These are phyloP conservation scores for Entamoeba dispar DNA, from an alignment of 208 protist genomes.

Conservation along the genomic window DNA sequence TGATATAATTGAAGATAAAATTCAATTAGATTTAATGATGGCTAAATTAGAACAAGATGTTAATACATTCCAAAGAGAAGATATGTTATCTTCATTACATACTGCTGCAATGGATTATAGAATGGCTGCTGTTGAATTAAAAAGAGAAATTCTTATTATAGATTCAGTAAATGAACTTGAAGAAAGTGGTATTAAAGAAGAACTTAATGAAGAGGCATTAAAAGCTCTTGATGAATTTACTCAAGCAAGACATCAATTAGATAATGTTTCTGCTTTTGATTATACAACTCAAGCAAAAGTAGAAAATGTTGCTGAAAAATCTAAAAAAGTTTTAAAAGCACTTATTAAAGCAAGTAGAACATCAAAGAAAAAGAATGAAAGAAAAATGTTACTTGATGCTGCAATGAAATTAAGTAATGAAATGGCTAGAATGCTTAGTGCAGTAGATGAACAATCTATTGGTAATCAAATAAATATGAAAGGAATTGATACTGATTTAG, in stretches of 20 bases:
- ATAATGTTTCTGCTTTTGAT: background rate
- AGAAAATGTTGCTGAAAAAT: background rate
- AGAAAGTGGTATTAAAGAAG: background rate
- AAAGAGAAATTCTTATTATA: background rate
- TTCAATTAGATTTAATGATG: background rate
- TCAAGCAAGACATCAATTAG: background rate
- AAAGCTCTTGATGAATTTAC: background rate
- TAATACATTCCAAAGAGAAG: background rate
- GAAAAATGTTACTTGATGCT: background rate
- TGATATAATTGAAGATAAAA: background rate
- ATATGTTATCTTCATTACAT: background rate
- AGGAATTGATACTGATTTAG: background rate
- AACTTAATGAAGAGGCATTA: background rate
- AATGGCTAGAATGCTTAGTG: background rate
- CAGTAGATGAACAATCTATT: background rate
- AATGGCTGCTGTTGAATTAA: background rate
- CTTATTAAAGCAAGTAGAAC: background rate
- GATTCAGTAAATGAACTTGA: background rate
- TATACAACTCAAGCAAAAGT: background rate
- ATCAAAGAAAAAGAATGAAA: background rate
- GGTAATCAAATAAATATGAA: background rate
- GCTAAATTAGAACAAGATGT: background rate
- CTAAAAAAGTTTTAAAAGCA: background rate
- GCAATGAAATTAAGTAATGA: background rate
- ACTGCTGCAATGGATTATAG: background rate